Conservation (phyloP, 257 asterid genomes). For the Lavandula angustifolia region DNA sequence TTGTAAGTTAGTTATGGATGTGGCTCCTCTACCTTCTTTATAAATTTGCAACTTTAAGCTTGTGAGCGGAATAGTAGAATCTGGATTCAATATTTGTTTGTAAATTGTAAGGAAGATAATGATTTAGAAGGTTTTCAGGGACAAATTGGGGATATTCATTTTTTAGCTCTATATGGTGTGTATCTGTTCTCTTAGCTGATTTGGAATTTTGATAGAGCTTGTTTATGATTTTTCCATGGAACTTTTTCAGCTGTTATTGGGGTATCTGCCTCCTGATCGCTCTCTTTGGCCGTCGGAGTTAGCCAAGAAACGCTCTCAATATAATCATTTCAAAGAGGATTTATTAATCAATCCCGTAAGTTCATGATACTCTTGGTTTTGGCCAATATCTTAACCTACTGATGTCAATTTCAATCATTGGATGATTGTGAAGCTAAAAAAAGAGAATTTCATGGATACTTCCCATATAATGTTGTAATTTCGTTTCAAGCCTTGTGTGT, state of each 20-base stretch:
- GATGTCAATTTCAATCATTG: conserved; percentile 7
- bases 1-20: conserved; percentile 12
- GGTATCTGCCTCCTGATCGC: conserved; percentile 81
- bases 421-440: conserved; percentile 10
- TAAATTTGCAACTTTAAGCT: neutral
- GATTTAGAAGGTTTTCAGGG: neutral
- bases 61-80: neutral
- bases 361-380: conserved; percentile 28
- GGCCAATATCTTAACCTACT: conserved; percentile 13
- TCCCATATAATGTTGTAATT: conserved; percentile 3
- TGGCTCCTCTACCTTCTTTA: neutral
- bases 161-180: neutral
- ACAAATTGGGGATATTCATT: neutral
- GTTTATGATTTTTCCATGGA: conserved; percentile 16
- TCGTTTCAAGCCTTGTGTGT: neutral
- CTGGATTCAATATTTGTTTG: conserved; percentile 4
- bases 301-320: conserved; percentile 85
- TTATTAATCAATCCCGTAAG: conserved; percentile 92
- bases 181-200: conserved; percentile 1
- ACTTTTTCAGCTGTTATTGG: conserved; percentile 73
- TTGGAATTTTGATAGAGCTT: conserved; percentile 12
- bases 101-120: neutral
- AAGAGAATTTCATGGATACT: neutral
- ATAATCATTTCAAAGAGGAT: conserved; percentile 84
- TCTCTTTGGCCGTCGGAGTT: conserved; percentile 88